Percentiles rank a stretch among this genome's conserved stretches.
Evolutionary conservation across 2,329 filamentous ascomycete genomes (phyloP).

Genomic region (Pyrenochaeta sp.): DNA sequence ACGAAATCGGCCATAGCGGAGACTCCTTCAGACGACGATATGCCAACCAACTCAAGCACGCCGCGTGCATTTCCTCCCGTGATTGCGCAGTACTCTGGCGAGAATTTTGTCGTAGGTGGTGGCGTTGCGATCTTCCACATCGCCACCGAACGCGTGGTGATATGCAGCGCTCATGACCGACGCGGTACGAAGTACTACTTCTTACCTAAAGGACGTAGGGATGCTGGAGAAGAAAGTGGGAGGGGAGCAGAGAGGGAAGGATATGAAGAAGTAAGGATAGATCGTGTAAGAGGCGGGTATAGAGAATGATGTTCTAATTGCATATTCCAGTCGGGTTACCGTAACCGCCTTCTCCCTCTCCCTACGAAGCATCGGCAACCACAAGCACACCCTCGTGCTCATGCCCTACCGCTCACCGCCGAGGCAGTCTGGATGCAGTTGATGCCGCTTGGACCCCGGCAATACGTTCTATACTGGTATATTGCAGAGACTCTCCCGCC

Average conservation of each 20-base stretch:
- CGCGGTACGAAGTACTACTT: slow-evolving; percentile 53
- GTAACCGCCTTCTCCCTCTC: slow-evolving; percentile 59
- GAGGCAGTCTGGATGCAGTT: slow-evolving; percentile 59
- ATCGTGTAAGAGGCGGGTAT: not conserved
- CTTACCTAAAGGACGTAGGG: slow-evolving; percentile 59
- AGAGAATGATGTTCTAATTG: not conserved
- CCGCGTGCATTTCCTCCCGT: slow-evolving; percentile 20
- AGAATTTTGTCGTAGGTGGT: slow-evolving; percentile 41
- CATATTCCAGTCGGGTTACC: slow-evolving; percentile 53
- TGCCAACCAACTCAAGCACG: slow-evolving; percentile 12
- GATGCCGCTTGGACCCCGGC: slow-evolving; percentile 47
- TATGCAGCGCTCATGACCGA: slow-evolving; percentile 56
- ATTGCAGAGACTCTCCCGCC: slow-evolving; percentile 57
- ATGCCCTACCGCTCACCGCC: slow-evolving; percentile 39
- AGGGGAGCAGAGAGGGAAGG: slow-evolving; percentile 58
- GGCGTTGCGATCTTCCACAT: slow-evolving; percentile 63
- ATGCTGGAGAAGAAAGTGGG: slow-evolving; percentile 56
- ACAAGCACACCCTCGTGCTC: slow-evolving; percentile 43
- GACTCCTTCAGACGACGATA: not conserved
- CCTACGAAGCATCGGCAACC: slow-evolving; percentile 56
- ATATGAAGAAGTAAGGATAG: slow-evolving; percentile 55
- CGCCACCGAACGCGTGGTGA: slow-evolving; percentile 55
- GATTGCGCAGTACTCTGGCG: slow-evolving; percentile 38
- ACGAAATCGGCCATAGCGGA: not conserved
- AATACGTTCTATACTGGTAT: slow-evolving; percentile 60